phyloP scores from a whole-genome alignment of 2,329 filamentous ascomycete genomes.

The Plenodomus biglobosus region DNA sequence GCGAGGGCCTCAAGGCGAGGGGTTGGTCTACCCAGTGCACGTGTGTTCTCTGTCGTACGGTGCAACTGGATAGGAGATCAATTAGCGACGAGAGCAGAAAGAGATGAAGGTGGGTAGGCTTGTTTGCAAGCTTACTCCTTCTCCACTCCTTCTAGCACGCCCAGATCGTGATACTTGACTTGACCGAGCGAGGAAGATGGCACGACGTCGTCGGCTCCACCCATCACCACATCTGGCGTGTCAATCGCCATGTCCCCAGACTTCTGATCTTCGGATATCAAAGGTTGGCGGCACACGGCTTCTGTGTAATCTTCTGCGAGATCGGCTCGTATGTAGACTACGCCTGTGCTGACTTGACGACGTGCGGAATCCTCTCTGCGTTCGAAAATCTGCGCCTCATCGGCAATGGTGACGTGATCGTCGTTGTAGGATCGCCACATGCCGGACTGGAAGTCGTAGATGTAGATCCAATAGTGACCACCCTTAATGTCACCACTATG shows the following conservation, averaged over 20 bases:
- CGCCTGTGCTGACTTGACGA: conserved; percentile 57
- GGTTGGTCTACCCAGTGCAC: too few relatives aligned
- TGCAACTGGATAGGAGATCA: too few relatives aligned
- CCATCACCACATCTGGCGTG: conserved; percentile 17
- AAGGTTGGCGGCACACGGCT: conserved; percentile 47
- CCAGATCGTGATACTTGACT: conserved; percentile 14
- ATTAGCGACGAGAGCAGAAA: too few relatives aligned
- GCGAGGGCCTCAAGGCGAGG: too few relatives aligned
- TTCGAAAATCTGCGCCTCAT: conserved; percentile 67
- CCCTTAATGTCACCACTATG: conserved; percentile 67
- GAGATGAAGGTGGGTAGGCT: too few relatives aligned
- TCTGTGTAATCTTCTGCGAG: conserved; percentile 62
- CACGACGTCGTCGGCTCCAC: conserved; percentile 12
- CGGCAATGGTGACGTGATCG: conserved; percentile 69
- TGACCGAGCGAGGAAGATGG: conserved; percentile 7
- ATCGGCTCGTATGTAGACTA: conserved; percentile 77
- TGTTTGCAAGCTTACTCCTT: conserved; percentile 19
- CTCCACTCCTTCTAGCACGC: conserved; percentile 33
- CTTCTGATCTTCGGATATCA: not conserved
- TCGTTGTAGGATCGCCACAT: conserved; percentile 97
- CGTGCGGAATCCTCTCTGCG: conserved; percentile 59
- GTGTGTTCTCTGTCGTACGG: too few relatives aligned
- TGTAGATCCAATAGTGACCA: conserved; percentile 97
- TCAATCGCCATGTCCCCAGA: not conserved
- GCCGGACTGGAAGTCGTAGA: conserved; percentile 78